Conservation (phyloP, 208 protist genomes). For the Crithidia bombi region DNA sequence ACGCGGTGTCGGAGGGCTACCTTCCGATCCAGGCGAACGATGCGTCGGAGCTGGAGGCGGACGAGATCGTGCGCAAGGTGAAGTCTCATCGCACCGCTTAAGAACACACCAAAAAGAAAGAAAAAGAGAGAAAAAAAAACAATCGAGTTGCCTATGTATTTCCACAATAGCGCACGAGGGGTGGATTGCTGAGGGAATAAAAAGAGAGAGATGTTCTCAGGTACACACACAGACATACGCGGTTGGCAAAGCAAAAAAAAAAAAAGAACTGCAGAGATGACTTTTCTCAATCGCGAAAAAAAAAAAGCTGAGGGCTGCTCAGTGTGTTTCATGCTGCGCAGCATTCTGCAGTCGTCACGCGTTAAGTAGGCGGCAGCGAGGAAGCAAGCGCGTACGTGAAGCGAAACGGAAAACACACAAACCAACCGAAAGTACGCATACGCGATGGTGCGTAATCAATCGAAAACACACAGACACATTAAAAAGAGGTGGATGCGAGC, state of each 20-base stretch:
- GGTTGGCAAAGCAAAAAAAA: neutral
- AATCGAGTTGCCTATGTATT: neutral
- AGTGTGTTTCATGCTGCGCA: too few relatives aligned
- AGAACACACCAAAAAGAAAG: neutral
- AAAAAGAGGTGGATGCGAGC: neutral
- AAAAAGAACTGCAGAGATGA: too few relatives aligned
- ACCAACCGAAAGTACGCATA: conserved; percentile 5
- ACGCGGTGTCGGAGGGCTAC: conserved; percentile 73
- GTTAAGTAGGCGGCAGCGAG: too few relatives aligned
- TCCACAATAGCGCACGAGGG: too few relatives aligned
- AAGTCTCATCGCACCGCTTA: conserved; percentile 43
- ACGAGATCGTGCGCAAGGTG: conserved; percentile 64
- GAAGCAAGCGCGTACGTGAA: neutral
- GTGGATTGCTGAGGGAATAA: neutral
- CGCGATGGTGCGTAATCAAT: conserved; percentile 19
- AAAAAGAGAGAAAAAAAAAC: neutral
- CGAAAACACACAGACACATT: neutral
- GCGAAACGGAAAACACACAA: neutral
- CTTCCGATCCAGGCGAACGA: conserved; percentile 91
- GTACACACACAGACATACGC: neutral
- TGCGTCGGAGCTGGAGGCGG: conserved; percentile 54
- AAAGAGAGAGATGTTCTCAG: neutral
- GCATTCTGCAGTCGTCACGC: too few relatives aligned
- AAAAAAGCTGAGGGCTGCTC: too few relatives aligned
- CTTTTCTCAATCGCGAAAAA: too few relatives aligned